Conservation (phyloP, 805 yeast species). For the Sugiyamaella marilandica region DNA sequence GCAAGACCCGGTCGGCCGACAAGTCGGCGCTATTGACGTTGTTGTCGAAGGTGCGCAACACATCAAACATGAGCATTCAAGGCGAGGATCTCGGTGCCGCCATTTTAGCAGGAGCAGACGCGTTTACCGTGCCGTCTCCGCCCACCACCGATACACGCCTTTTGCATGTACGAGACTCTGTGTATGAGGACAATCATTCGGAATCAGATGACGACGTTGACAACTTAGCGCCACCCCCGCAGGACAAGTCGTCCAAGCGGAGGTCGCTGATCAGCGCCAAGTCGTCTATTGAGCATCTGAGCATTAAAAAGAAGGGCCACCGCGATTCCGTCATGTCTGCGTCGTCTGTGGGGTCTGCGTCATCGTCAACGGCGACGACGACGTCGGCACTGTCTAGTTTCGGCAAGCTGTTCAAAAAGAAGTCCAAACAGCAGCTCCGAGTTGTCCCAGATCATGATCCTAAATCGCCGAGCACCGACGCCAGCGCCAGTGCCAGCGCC, state of each 20-base stretch:
- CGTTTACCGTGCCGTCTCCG: background rate
- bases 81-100: slow-evolving; percentile 20
- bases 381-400: slow-evolving; percentile 13
- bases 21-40: background rate
- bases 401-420: slow-evolving; percentile 18
- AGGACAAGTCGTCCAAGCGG: slow-evolving; percentile 12
- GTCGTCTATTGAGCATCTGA: slow-evolving; percentile 22
- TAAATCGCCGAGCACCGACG: background rate
- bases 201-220: slow-evolving; percentile 3
- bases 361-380: background rate
- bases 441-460: background rate
- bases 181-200: background rate
- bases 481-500: background rate
- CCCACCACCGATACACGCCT: background rate
- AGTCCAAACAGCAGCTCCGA: slow-evolving; percentile 11
- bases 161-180: background rate
- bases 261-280: slow-evolving; percentile 21
- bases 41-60: slow-evolving; percentile 7
- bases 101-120: background rate
- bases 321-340: slow-evolving; percentile 4
- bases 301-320: slow-evolving; percentile 8
- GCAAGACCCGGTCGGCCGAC: slow-evolving; percentile 3
- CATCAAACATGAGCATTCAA: slow-evolving; percentile 12
- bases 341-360: slow-evolving; percentile 7
- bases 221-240: background rate